Evolutionary conservation across 2,329 filamentous ascomycete genomes (phyloP).

Genomic region (Exophiala lecanii-corni): DNA sequence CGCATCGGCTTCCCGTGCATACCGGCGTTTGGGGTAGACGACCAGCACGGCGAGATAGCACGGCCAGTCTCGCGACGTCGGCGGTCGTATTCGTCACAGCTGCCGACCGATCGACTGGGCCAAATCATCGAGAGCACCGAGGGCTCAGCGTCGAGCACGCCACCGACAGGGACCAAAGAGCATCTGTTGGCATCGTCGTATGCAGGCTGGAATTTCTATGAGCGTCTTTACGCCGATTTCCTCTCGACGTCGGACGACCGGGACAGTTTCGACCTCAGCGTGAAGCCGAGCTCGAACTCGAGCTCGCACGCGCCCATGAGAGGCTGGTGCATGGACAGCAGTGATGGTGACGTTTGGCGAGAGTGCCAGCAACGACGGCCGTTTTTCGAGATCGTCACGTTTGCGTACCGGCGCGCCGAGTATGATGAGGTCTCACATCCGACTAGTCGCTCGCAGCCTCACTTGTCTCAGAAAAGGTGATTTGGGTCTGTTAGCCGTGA

Average conservation of each 20-base stretch:
- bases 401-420: conserved; percentile 4
- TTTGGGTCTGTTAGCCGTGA: no score
- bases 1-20: conserved; percentile 2
- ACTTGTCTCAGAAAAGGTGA: no score
- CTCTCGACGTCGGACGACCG: neutral
- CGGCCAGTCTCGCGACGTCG: neutral
- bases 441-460: no score
- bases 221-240: conserved; percentile 1
- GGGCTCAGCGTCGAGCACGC: neutral
- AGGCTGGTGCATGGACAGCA: neutral
- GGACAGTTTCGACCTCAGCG: neutral
- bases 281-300: neutral
- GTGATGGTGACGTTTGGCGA: neutral
- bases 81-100: neutral
- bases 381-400: conserved; percentile 2
- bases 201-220: conserved; percentile 1
- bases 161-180: no score
- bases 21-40: neutral
- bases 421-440: no score
- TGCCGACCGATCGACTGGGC: conserved; percentile 2
- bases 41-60: neutral
- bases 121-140: conserved; percentile 1
- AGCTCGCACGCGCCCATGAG: neutral
- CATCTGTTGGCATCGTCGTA: neutral
- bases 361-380: neutral